Evolutionary conservation across 2,329 filamentous ascomycete species (phyloP).

Genomic region (Tolypocladium inflatum): DNA sequence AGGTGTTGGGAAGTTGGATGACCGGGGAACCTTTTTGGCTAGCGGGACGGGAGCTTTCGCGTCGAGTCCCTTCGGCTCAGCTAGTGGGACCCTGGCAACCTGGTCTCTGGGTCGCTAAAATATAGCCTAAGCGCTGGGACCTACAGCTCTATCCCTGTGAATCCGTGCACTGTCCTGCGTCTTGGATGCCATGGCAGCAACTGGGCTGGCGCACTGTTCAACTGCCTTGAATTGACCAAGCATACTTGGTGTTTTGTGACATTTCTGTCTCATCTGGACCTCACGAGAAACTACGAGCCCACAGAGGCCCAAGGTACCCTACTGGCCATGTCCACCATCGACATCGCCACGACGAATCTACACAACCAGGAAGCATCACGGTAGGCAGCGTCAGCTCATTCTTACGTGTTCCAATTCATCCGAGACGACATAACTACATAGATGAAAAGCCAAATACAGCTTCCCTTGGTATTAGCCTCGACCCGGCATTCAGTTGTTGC

Average conservation of each 20-base stretch:
- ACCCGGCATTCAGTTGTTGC: constrained; percentile 21
- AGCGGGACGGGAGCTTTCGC: neutral
- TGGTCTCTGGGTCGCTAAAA: neutral
- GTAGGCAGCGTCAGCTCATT: constrained; percentile 9
- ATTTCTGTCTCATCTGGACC: no score
- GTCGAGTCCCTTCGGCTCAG: neutral
- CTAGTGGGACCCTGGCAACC: neutral
- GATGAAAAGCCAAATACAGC: constrained; percentile 26
- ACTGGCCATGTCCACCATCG: neutral
- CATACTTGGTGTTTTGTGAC: neutral
- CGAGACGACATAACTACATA: constrained; percentile 33
- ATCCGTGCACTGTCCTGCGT: no score
- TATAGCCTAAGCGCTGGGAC: neutral
- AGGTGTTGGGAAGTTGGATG: neutral
- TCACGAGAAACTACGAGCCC: no score
- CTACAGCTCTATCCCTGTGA: neutral
- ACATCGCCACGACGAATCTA: neutral
- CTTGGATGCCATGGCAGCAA: no score
- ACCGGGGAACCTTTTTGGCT: neutral
- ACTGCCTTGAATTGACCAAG: no score
- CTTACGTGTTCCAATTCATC: constrained; percentile 29
- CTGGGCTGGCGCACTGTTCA: no score
- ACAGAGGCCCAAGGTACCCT: no score
- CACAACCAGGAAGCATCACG: neutral
- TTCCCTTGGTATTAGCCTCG: constrained; percentile 28